Evolutionary conservation across 768 basidiomycete species (phyloP).

Genomic region (Boletus eberwhitei): DNA sequence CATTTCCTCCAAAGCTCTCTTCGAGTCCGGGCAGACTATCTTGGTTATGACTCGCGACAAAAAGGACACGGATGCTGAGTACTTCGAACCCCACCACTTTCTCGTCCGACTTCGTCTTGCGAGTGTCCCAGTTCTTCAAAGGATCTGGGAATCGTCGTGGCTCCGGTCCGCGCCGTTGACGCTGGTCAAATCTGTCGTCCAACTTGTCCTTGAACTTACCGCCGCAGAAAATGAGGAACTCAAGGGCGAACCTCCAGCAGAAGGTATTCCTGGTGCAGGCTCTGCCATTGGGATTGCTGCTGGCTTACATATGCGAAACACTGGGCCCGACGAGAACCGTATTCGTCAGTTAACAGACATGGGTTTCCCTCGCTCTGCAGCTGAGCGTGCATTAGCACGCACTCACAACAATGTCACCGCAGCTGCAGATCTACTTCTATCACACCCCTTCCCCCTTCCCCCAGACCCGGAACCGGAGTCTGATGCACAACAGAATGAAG

Average conservation of each 20-base stretch:
- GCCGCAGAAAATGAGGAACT: conserved; percentile 78
- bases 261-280: conserved; percentile 32
- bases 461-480: conserved; percentile 52
- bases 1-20: conserved; percentile 72
- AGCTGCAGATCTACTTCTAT: conserved; percentile 83
- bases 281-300: conserved; percentile 30
- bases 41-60: conserved; percentile 73
- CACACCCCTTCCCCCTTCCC: conserved; percentile 74
- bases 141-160: conserved; percentile 85
- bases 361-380: conserved; percentile 92
- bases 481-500: conserved; percentile 18
- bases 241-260: conserved; percentile 43
- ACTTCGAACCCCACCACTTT: conserved; percentile 85
- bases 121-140: conserved; percentile 60
- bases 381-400: conserved; percentile 77
- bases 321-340: conserved; percentile 70
- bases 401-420: conserved; percentile 85
- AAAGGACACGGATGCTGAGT: conserved; percentile 69
- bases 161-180: conserved; percentile 69
- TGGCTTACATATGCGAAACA: conserved; percentile 32
- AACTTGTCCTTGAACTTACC: conserved; percentile 75
- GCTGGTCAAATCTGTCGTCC: conserved; percentile 72
- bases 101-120: conserved; percentile 75
- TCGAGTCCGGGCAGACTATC: conserved; percentile 83
- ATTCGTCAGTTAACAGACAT: conserved; percentile 88